Base-by-base conservation (phyloP, 345 rosid genomes). In the Brassica nigra region DNA sequence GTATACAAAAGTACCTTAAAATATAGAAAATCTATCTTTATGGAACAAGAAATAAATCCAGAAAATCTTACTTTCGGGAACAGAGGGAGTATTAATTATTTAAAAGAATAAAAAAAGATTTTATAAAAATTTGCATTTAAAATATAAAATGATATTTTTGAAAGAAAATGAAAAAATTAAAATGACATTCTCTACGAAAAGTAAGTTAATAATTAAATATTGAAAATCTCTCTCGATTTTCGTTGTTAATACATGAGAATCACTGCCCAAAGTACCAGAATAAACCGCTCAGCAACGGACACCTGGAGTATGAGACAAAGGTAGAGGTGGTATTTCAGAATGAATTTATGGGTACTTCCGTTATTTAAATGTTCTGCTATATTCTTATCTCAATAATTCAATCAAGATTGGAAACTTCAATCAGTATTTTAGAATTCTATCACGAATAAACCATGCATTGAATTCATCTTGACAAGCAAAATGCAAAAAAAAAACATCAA, bases 231-330 rank as follows among this genome's bases (percentile, higher is more conserved):
- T 49, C 57, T 49, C 18, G 57, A 49, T 68, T 0, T 2, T 49
- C 57, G 18, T 31, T 68, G 11, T 29, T 42, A 79, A 33, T 68
- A 58, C 78, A 68, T 74, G 16, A 68, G 47, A 80, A 62, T 74
- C 83, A 80, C 83, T 79, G 83, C 68, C 79, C 74, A 70, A 67
- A 68, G 76, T 75, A 80, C 79, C 83, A 54, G 83, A 75, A 63
- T 63, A 62, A 80, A 80, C 83, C 79, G 83, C 70, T 75, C 47
- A 80, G 66, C 76, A 80, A 75, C 79, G 37, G 79, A 80, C 83
- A 80, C 72, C 76, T 80, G 83, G 79, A 62, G 31, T 28, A 28
- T 37, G 65, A 63, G 79, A 80, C 76, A 80, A 4, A 80, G 75
- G 71, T 34, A 62, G 66, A 74, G 71, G 75, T 80, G 79, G 3